Conservation (phyloP, 257 asterid genomes). For the Solanum bulbocastanum region DNA sequence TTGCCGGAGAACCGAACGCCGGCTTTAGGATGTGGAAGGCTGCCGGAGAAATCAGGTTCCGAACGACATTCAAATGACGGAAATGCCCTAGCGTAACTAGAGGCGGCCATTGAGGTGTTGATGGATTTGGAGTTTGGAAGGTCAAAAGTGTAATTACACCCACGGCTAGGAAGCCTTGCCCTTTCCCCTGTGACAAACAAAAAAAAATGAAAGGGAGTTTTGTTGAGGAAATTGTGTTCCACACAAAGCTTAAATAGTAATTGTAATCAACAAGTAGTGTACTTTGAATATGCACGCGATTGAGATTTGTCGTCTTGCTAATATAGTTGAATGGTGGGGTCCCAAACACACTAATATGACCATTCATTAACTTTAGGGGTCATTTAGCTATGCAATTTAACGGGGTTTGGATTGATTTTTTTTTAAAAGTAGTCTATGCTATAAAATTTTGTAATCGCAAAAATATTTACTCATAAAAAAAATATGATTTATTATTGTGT, state of each 20-base stretch:
- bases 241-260: background rate
- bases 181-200: background rate
- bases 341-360: background rate
- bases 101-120: conserved; percentile 50
- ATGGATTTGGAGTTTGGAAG: background rate
- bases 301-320: background rate
- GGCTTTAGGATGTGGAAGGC: conserved; percentile 32
- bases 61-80: conserved; percentile 88
- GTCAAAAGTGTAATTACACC: background rate
- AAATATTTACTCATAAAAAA: too few relatives aligned
- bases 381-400: background rate
- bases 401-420: background rate
- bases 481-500: too few relatives aligned
- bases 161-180: background rate
- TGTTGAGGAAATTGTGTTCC: background rate
- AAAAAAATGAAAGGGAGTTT: background rate
- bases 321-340: background rate
- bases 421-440: too few relatives aligned
- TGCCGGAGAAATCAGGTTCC: conserved; percentile 55
- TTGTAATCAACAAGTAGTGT: background rate
- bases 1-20: conserved; percentile 17
- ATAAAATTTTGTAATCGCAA: too few relatives aligned
- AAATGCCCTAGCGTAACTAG: conserved; percentile 48
- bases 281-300: background rate
- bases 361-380: background rate